These are phyloP conservation scores for Leishmania tropica DNA, from an alignment of 208 protist species.

Conservation along the genomic window DNA sequence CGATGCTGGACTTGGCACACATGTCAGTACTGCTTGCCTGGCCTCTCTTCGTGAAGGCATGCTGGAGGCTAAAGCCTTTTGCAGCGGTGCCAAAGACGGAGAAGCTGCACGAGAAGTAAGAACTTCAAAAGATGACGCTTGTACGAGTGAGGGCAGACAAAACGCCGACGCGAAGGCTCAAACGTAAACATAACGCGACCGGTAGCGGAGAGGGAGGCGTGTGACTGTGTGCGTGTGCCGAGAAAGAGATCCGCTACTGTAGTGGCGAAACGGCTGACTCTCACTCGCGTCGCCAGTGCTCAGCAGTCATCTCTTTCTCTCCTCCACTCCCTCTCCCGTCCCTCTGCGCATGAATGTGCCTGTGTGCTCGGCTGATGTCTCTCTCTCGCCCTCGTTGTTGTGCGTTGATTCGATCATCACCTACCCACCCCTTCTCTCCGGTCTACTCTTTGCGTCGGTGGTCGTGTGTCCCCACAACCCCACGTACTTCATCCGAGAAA, in stretches of 20 bases:
- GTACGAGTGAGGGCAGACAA: background rate
- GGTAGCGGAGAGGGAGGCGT: no score
- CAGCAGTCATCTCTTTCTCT: background rate
- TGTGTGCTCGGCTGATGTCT: background rate
- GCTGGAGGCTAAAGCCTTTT: constrained; percentile 40
- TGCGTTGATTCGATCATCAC: background rate
- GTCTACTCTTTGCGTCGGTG: background rate
- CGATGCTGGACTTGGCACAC: constrained; percentile 26
- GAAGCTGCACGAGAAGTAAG: constrained; percentile 49
- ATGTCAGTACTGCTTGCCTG: constrained; percentile 25
- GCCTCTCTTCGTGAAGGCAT: constrained; percentile 34
- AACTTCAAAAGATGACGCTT: background rate
- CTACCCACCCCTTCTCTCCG: background rate
- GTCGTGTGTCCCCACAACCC: background rate
- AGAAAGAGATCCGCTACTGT: background rate
- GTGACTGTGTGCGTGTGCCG: background rate
- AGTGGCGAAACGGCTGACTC: background rate
- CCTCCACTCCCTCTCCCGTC: background rate
- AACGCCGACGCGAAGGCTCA: background rate
- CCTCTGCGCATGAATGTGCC: background rate
- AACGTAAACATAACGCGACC: background rate
- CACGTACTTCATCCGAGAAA: background rate
- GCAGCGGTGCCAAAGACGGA: constrained; percentile 12
- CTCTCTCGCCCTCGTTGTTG: background rate
- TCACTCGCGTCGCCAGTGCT: background rate